Evolutionary conservation across 1,284 basidiomycete species (phyloP).

Genomic region (Ceratobasidium theobromae): DNA sequence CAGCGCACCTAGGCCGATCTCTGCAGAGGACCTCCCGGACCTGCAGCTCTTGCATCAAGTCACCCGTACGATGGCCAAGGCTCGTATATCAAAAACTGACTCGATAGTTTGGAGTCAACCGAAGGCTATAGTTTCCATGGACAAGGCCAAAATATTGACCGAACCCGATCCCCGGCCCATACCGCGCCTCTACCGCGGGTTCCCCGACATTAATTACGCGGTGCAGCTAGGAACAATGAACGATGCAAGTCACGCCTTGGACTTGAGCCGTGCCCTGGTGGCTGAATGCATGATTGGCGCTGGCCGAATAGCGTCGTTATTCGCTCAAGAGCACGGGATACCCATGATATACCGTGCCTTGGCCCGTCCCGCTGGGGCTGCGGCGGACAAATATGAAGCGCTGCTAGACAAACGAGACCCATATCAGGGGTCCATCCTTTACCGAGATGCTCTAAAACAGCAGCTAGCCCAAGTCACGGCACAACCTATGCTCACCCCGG

Average conservation of each 20-base stretch:
- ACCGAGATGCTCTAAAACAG: constrained; percentile 37
- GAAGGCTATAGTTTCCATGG: constrained; percentile 4
- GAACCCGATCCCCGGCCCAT: constrained; percentile 40
- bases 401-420: constrained; percentile 46
- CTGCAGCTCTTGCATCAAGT: constrained; percentile 48
- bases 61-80: constrained; percentile 39
- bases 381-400: constrained; percentile 38
- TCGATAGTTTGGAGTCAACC: constrained; percentile 19
- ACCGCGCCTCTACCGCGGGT: constrained; percentile 55
- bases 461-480: constrained; percentile 43
- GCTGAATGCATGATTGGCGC: constrained; percentile 86
- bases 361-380: constrained; percentile 46
- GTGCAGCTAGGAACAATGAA: constrained; percentile 40
- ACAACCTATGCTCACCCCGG: constrained; percentile 55
- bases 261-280: constrained; percentile 52
- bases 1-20: constrained; percentile 13
- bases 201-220: constrained; percentile 57
- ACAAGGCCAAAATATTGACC: constrained; percentile 9
- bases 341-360: constrained; percentile 65
- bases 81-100: constrained; percentile 25
- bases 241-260: constrained; percentile 6
- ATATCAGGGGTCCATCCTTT: constrained; percentile 49
- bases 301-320: constrained; percentile 73
- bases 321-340: constrained; percentile 62
- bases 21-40: constrained; percentile 42